Conservation (phyloP, 2,329 filamentous ascomycete genomes). For the Claviceps capensis region DNA sequence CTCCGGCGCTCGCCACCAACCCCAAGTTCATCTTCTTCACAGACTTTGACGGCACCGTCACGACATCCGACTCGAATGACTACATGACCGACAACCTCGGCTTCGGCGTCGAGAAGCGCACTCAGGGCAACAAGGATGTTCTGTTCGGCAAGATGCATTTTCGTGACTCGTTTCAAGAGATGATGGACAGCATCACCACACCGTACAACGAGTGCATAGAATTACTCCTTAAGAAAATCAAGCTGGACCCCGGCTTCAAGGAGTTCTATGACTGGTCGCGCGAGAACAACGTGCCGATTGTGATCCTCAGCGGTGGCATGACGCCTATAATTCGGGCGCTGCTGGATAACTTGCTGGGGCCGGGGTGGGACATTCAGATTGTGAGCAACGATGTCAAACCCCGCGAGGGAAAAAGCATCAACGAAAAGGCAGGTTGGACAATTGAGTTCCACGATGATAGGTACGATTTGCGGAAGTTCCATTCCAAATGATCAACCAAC, state of each 20-base stretch:
- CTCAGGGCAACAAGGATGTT: constrained; percentile 61
- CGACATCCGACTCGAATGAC: constrained; percentile 53
- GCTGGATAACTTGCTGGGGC: constrained; percentile 66
- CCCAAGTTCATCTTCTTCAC: constrained; percentile 97
- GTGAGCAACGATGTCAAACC: constrained; percentile 71
- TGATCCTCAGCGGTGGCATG: constrained; percentile 90
- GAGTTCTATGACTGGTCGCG: constrained; percentile 77
- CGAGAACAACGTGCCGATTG: constrained; percentile 74
- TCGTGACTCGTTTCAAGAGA: constrained; percentile 75
- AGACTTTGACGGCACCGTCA: constrained; percentile 96
- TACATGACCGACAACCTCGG: constrained; percentile 83
- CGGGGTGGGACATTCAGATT: constrained; percentile 70
- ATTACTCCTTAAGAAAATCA: constrained; percentile 67
- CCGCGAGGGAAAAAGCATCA: constrained; percentile 53
- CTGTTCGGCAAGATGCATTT: constrained; percentile 59
- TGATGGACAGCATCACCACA: constrained; percentile 76
- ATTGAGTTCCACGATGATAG: constrained; percentile 82
- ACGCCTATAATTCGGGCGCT: constrained; percentile 77
- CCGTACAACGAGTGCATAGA: constrained; percentile 75
- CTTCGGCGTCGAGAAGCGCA: constrained; percentile 59
- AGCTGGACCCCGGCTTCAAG: constrained; percentile 76
- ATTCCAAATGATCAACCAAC: too few relatives aligned
- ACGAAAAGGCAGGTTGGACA: constrained; percentile 72
- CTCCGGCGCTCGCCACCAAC: constrained; percentile 49
- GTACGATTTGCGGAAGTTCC: constrained; percentile 19